phyloP scores from a whole-genome alignment of 1,139 yeast genomes.

The Dujonia santamariae region DNA sequence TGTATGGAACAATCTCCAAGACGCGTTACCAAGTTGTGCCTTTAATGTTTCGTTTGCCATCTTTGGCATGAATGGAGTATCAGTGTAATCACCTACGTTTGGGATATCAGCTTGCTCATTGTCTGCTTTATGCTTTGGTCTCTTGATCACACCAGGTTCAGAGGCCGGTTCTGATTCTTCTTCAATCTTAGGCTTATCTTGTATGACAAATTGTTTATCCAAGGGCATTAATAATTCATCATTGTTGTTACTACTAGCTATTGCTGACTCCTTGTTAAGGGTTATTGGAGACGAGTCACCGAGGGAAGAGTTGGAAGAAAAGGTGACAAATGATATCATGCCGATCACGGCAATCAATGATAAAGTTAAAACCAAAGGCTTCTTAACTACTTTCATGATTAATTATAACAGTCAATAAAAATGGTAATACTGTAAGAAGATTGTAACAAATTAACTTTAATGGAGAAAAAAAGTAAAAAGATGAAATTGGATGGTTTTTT shows the following conservation, averaged over 20 bases:
- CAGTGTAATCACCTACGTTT: conserved; percentile 2
- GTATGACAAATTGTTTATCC: conserved; percentile 1
- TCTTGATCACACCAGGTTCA: neutral
- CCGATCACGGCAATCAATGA: conserved; percentile 21
- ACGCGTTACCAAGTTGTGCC: conserved; percentile 80
- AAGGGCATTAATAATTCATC: too few relatives aligned
- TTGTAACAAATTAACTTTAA: too few relatives aligned
- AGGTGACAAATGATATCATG: conserved; percentile 26
- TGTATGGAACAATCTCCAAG: conserved; percentile 88
- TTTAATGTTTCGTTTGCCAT: conserved; percentile 64
- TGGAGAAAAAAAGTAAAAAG: too few relatives aligned
- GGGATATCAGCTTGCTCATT: neutral
- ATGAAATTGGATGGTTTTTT: too few relatives aligned
- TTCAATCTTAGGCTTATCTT: conserved; percentile 1
- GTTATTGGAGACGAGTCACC: conserved; percentile 24
- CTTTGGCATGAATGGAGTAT: conserved; percentile 70
- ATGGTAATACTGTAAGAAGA: too few relatives aligned
- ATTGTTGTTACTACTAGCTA: conserved; percentile 6
- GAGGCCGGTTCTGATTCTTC: neutral
- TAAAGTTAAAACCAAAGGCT: conserved; percentile 24
- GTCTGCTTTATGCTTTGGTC: neutral
- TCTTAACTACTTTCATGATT: conserved; percentile 22
- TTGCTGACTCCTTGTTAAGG: conserved; percentile 12
- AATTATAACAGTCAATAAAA: too few relatives aligned
- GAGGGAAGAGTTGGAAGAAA: conserved; percentile 18